Evolutionary conservation across 148 eudicot genomes (phyloP), one percentile per base, ranked within the genome.

Genomic region (Nyssa sinensis): DNA sequence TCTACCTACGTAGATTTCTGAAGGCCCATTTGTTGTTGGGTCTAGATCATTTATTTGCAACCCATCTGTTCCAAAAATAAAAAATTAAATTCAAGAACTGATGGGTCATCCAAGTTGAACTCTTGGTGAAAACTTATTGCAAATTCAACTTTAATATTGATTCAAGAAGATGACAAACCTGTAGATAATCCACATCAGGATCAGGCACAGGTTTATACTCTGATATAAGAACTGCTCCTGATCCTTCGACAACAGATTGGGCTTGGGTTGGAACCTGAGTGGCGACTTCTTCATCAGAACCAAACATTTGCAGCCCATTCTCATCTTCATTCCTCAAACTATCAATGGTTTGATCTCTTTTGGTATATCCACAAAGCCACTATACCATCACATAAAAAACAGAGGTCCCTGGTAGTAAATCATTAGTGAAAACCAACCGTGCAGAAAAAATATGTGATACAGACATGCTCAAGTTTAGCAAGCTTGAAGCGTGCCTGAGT

Each of bases 101-200:
- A 53, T 2, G n/a, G 17, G n/a, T 41, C n/a, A n/a, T n/a, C n/a
- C n/a, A n/a, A n/a, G n/a, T n/a, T n/a, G 17, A 1, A 21, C 23
- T 2, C 3, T 14, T 16, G 3, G 14, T 7, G 17, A 14, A 55
- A 55, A 55, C 21, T 55, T 6, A 5, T 55, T 55, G 6, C 59
- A 55, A 55, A 55, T n/a, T 55, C 24, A n/a, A 55, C 59, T 55
- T 55, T 7, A 55, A 5, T 5, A 55, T 21, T n/a, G 33, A 29
- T 66, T 58, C 29, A 30, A 66, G 68, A 72, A 66, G 61, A 51
- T 19, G 59, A 61, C 78, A 74, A 49, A 95, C 99, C 99, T 95
- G 99, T 70, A 95, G 84, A 83, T 95, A 95, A 79, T 95, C 99
- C 55, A 95, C 93, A 88, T 95, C 99, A 74, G 88, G 89, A 21